Percentiles rank a stretch among this genome's conserved stretches.
Evolutionary conservation across 2,329 filamentous ascomycete genomes (phyloP).

Genomic region (Cryphonectria naterciae): DNA sequence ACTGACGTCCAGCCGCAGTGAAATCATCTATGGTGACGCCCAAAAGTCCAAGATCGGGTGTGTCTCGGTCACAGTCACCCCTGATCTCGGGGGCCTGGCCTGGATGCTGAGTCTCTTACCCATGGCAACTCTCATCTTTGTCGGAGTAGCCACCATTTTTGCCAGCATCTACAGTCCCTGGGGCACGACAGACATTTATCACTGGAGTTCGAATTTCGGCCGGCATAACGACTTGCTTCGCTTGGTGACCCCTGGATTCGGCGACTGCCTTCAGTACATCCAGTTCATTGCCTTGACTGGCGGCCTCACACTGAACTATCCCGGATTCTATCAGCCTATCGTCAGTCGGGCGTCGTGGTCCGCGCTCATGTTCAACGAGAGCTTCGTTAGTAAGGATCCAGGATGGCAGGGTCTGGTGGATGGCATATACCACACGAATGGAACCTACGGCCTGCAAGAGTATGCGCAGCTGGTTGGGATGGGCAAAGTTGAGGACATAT

Average conservation of each 20-base stretch:
- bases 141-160: conserved; percentile 80
- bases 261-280: conserved; percentile 95
- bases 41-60: conserved; percentile 72
- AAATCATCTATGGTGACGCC: conserved; percentile 74
- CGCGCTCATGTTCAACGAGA: conserved; percentile 88
- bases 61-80: conserved; percentile 80
- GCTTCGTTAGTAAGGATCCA: conserved; percentile 72
- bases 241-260: conserved; percentile 92
- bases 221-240: conserved; percentile 89
- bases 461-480: conserved; percentile 85
- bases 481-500: conserved; percentile 75
- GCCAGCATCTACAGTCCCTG: conserved; percentile 91
- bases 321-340: conserved; percentile 91
- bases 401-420: conserved; percentile 73
- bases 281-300: conserved; percentile 90
- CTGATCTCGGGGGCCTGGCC: conserved; percentile 74
- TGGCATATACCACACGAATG: conserved; percentile 83
- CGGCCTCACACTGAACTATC: conserved; percentile 84
- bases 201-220: conserved; percentile 98
- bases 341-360: conserved; percentile 90
- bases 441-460: conserved; percentile 76
- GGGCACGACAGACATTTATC: conserved; percentile 88
- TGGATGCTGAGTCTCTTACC: conserved; percentile 76
- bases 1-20: not conserved
- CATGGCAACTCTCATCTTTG: conserved; percentile 74